Percentiles rank a stretch among this genome's conserved stretches.
These are phyloP conservation scores for Cardamine chenopodiifolia DNA, from an alignment of 345 rosid species.

Conservation along the genomic window DNA sequence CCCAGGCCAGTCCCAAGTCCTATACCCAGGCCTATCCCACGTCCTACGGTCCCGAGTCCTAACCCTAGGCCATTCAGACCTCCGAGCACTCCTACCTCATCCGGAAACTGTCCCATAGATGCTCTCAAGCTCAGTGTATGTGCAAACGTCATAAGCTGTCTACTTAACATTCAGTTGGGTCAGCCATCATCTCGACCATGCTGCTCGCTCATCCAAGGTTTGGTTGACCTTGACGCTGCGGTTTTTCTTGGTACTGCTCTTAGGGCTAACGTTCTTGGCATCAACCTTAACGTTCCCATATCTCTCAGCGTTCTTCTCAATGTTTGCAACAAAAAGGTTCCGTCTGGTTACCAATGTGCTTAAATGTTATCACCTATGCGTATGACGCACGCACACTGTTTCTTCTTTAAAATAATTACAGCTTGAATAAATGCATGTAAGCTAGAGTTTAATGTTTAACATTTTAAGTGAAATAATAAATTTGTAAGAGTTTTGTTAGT, in stretches of 20 bases:
- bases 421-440: slow-evolving; percentile 30
- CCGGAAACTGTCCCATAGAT: slow-evolving; percentile 52
- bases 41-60: too few species aligned
- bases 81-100: slow-evolving; percentile 30
- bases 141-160: slow-evolving; percentile 42
- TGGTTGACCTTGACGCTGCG: slow-evolving; percentile 68
- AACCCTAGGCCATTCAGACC: not conserved
- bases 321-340: slow-evolving; percentile 49
- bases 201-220: slow-evolving; percentile 56
- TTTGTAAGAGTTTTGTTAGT: too few species aligned
- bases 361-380: slow-evolving; percentile 9
- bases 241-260: slow-evolving; percentile 68
- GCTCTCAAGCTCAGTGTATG: slow-evolving; percentile 58
- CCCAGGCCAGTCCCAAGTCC: slow-evolving; percentile 5
- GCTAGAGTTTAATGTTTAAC: not conserved
- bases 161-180: slow-evolving; percentile 50
- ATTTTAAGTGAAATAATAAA: not conserved
- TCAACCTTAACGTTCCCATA: slow-evolving; percentile 58
- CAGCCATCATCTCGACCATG: slow-evolving; percentile 50
- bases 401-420: not conserved
- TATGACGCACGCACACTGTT: not conserved
- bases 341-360: slow-evolving; percentile 51
- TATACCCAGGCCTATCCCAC: too few species aligned
- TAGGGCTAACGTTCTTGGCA: slow-evolving; percentile 57
- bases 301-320: slow-evolving; percentile 60